phyloP scores from a whole-genome alignment of 1,139 yeast genomes.

The Casaregolazyma suthepensis region DNA sequence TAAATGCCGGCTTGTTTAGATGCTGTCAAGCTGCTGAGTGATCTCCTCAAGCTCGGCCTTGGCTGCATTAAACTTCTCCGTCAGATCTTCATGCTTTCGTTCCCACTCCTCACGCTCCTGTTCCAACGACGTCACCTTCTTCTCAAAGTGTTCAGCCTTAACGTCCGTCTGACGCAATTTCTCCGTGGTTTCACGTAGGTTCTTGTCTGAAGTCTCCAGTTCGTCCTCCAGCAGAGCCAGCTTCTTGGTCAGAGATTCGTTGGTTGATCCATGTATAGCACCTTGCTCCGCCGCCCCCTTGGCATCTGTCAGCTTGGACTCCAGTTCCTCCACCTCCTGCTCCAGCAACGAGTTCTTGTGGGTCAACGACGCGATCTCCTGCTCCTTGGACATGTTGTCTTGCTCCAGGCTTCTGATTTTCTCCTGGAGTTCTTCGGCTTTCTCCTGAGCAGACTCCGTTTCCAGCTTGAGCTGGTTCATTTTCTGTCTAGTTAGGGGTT shows the following conservation, averaged over 20 bases:
- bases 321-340: conserved; percentile 85
- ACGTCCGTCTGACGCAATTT: conserved; percentile 94
- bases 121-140: conserved; percentile 89
- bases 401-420: conserved; percentile 88
- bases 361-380: conserved; percentile 86
- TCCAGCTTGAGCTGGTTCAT: conserved; percentile 85
- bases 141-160: conserved; percentile 94
- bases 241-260: conserved; percentile 89
- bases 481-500: conserved; percentile 45
- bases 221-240: conserved; percentile 90
- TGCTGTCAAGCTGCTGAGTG: conserved; percentile 85
- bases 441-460: conserved; percentile 96
- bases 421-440: conserved; percentile 78
- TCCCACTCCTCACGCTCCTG: conserved; percentile 90
- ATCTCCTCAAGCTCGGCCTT: conserved; percentile 92
- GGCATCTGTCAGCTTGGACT: conserved; percentile 68
- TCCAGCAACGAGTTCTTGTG: conserved; percentile 91
- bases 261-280: conserved; percentile 78
- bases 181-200: conserved; percentile 88
- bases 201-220: conserved; percentile 85
- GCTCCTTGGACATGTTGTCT: conserved; percentile 85
- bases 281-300: conserved; percentile 93
- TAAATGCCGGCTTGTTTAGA: conserved; percentile 36
- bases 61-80: conserved; percentile 72
- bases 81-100: conserved; percentile 83